Evolutionary conservation across 2,329 filamentous ascomycete species (phyloP), one percentile per base, ranked within the genome.

Genomic region (Exophiala bonariae): DNA sequence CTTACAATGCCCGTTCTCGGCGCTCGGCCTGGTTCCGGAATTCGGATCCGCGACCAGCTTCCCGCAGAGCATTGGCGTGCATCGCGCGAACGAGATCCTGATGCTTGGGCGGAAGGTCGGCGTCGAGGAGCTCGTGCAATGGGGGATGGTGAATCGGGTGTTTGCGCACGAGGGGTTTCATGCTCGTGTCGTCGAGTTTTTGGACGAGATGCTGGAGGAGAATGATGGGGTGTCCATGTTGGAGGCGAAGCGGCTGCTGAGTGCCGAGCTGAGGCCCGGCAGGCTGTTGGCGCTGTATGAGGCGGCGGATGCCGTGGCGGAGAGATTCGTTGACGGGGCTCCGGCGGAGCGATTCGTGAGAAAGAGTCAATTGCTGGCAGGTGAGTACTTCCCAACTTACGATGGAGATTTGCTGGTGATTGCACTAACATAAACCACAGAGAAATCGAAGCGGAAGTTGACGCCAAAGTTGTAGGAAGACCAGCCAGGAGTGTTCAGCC

Each of bases 181-280:
- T 16, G 55, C 51, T 1, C 60, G 64, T 45, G 72, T 77, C 1
- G 44, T 63, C 1, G 54, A 44, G 33, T 77, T 71, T 45, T 54
- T 77, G 49, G 58, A 70, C 32, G 67, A 64, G 14, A 68, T 74
- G 59, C 53, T 77, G 30, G 58, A 59, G 39, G 91, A 64, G 0
- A 76, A 76, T 61, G 73, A 77, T 63, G 73, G 73, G 14, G 71
- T 70, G 60, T 74, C 70, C 56, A 76, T 77, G 73, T 72, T 75
- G 55, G 73, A 76, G 65, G 69, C 66, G 58, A 77, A 76, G 63
- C 65, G 73, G 57, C 56, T 77, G 59, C 68, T 73, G 59, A 77
- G 76, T 63, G 65, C 63, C 4, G 66, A 66, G 11, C 59, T 74
- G 33, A 62, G 73, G 46, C 68, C 69, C 53, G 64, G 58, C 44